Evolutionary conservation across 306 rosid genomes (phyloP), one percentile per base, ranked within the genome.

Genomic region (Prunus dulcis): DNA sequence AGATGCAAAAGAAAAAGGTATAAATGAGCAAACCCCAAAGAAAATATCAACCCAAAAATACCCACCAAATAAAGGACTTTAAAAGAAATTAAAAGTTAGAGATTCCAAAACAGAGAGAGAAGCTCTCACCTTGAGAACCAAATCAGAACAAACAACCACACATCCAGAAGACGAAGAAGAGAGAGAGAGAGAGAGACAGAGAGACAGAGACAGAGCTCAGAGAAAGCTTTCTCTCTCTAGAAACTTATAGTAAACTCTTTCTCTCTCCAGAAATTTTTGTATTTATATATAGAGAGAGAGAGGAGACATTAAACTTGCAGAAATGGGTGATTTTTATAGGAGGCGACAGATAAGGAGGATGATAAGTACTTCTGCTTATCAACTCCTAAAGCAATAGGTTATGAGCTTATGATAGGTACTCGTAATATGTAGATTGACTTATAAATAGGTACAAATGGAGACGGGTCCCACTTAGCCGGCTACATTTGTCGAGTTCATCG

Each of bases 391-490:
- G 12, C 0, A 3, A 66, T 30, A 56, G 4, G n/a, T 56, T 10
- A 14, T 67, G 2, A 3, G 5, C 11, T 1, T 0, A 0, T 5
- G 32, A 86, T 78, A 87, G 5, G 69, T 6, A 0, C 1, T 32
- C 0, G 0, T 51, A 49, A 70, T 76, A 82, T 0, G 72, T 0
- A 0, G 0, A 0, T 0, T 0, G 0, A 0, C 56, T 53, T 78
- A 66, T 80, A 8, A 7, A 84, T 71, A 80, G 77, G 81, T 67
- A 3, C 82, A 83, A 71, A 66, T 32, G 46, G 23, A 12, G 0
- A 3, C 2, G 78, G 94, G 96, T 60, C 87, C 96, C 84, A 73
- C 91, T 75, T 58, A 89, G 97, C 97, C 96, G 97, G 96, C 96
- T 90, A 78, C 81, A 66, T 45, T 85, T 84, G 87, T 78, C 86